Conservation (phyloP, 805 yeast species). For the Metschnikowia bowlesiae region DNA sequence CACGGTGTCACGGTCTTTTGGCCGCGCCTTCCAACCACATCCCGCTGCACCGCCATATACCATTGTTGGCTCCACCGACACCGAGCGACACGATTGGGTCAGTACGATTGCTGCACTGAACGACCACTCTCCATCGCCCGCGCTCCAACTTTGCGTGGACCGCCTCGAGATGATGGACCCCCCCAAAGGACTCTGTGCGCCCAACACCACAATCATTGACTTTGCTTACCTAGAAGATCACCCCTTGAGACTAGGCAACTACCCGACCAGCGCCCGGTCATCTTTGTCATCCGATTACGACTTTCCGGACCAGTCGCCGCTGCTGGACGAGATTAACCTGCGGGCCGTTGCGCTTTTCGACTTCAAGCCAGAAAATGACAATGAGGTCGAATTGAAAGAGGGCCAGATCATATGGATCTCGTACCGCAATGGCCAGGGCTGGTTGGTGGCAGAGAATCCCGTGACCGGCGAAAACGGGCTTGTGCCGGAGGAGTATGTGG, state of each 20-base stretch:
- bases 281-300: constrained; percentile 9
- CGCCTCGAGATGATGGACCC: neutral
- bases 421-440: constrained; percentile 95
- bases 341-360: constrained; percentile 86
- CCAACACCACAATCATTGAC: constrained; percentile 60
- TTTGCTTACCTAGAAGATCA: constrained; percentile 72
- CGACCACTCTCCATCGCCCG: too few species aligned
- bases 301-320: constrained; percentile 8
- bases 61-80: too few species aligned
- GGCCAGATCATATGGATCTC: constrained; percentile 84
- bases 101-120: too few species aligned
- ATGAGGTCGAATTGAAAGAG: constrained; percentile 72
- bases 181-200: constrained; percentile 15
- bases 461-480: constrained; percentile 77
- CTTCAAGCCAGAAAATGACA: constrained; percentile 89
- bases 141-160: neutral
- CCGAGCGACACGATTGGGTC: too few species aligned
- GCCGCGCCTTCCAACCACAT: neutral
- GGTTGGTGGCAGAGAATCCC: constrained; percentile 91
- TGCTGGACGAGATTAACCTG: constrained; percentile 37
- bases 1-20: neutral
- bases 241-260: constrained; percentile 64
- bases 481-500: constrained; percentile 93
- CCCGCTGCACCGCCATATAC: too few species aligned
- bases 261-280: constrained; percentile 9